Base-by-base conservation (phyloP, 148 eudicot species). In the Rhododendron mucronatum region DNA sequence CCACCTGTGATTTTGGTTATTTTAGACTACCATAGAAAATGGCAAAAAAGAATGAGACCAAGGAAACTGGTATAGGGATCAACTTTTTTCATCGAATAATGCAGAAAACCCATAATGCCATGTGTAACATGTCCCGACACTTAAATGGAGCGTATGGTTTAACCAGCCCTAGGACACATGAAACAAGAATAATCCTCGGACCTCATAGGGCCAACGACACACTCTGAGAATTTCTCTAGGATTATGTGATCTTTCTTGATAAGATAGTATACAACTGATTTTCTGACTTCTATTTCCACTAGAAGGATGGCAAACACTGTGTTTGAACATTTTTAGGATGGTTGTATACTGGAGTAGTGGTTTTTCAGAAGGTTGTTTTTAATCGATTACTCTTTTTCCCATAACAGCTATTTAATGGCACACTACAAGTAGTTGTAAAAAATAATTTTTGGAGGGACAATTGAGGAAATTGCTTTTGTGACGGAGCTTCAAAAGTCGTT, bases 1-100 rank as follows among this genome's bases (percentile, higher is more conserved):
- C 99, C 99, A 97, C 84, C 99, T 97, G 93, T 78, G 48, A 82
- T 88, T 84, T 20, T 7, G 67, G 88, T 33, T 71, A 84, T 12
- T 39, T 71, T 39, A 39, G 33, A 82, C 35, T 48, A 41, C 33
- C 13, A 88, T 44, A 57, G 69, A 84, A 59, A 80, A 28, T 67
- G 12, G 53, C n/a, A 30, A 16, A 63, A 84, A 10, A 48, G 15
- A 71, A 84, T 30, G 26, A 83, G 85, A 71, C 76, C 76, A 71
- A 30, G 37, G 37, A 41, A 57, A 37, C 13, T 13, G 16, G 71
- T 0, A 0, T 11, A 82, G 35, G 74, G 74, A 23, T 82, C 51
- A 39, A 61, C 20, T 12, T 12, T 39, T 82, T 61, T 12, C 65
- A 7, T 10, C 4, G 26, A 41, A n/a, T 15, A 37, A 12, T 41